These are phyloP conservation scores for Quercus wislizeni DNA, from an alignment of 306 rosid species.

Conservation along the genomic window DNA sequence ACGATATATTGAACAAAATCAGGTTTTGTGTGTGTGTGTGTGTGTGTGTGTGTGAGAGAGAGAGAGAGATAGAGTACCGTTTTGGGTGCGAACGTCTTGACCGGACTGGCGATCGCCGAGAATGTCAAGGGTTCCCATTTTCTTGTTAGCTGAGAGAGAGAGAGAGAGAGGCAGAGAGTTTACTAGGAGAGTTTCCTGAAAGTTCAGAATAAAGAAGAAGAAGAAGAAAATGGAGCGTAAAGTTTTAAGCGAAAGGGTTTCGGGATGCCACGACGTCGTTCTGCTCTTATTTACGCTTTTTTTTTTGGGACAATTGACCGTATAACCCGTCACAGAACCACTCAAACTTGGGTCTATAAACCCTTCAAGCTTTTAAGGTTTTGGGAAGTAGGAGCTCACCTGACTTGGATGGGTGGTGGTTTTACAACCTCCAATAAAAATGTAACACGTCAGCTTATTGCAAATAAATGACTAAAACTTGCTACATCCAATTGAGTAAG, in stretches of 20 bases:
- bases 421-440: no score
- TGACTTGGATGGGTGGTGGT: no score
- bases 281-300: no score
- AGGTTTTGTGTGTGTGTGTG: no score
- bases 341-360: rapidly evolving
- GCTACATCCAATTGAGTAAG: no score
- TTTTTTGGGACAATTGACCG: rapidly evolving
- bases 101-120: conserved; percentile 92
- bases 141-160: background rate
- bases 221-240: no score
- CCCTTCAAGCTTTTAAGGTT: no score
- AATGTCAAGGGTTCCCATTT: conserved; percentile 74
- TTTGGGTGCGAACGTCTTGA: conserved; percentile 95
- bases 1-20: background rate
- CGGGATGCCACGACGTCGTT: conserved; percentile 19
- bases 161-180: background rate
- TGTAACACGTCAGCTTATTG: no score
- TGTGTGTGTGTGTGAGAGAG: no score
- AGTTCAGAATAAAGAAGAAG: background rate
- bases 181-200: background rate
- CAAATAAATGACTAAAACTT: no score
- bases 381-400: no score
- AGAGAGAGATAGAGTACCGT: conserved; percentile 44
- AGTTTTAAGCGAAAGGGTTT: conserved; percentile 3
- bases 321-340: rapidly evolving